Conservation (phyloP, 2,329 filamentous ascomycete species). For the Ceratocystis papillata region DNA sequence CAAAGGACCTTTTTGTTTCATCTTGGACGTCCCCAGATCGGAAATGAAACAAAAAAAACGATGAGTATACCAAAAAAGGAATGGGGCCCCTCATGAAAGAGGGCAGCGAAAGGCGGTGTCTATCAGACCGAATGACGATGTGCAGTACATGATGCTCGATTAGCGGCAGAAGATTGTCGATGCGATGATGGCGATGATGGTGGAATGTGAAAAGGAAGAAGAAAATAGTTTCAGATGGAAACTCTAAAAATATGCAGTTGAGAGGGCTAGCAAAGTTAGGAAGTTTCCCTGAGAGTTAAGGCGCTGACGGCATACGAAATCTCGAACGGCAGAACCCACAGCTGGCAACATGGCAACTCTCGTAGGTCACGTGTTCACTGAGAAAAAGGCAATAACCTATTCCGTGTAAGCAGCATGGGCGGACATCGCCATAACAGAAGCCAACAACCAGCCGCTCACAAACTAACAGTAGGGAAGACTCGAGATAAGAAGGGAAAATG, state of each 20-base stretch:
- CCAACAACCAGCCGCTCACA: too few relatives aligned
- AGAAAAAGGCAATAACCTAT: neutral
- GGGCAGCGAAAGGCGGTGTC: neutral
- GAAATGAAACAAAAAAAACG: neutral
- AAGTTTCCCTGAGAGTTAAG: neutral
- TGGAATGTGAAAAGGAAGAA: neutral
- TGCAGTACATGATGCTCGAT: neutral
- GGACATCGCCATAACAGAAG: too few relatives aligned
- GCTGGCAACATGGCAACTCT: neutral
- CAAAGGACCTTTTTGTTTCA: slow-evolving; percentile 3
- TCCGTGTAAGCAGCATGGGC: too few relatives aligned
- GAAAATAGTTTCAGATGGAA: neutral
- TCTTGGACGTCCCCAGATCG: neutral
- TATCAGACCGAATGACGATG: neutral
- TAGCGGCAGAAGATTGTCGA: neutral
- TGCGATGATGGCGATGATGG: neutral
- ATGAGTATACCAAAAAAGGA: neutral
- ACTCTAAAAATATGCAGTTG: neutral
- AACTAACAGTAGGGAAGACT: neutral
- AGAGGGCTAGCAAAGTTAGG: neutral
- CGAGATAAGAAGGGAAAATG: neutral
- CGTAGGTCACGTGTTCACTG: neutral
- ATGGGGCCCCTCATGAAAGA: neutral
- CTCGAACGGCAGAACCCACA: neutral
- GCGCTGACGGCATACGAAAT: neutral